Conservation (phyloP, 306 rosid genomes). For the Rosa persica region DNA sequence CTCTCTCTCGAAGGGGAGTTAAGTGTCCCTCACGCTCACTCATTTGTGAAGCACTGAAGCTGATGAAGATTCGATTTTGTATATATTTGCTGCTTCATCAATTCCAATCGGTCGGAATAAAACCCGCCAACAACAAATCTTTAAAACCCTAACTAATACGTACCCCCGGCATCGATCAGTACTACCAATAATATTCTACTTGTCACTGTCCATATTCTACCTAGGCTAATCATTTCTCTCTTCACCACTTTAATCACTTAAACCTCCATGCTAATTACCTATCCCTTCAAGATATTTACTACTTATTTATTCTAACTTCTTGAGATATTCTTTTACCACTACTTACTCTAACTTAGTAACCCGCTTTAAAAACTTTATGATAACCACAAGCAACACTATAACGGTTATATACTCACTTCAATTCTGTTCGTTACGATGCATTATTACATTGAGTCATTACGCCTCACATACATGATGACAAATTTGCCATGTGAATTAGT, state of each 20-base stretch:
- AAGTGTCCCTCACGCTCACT: conserved; percentile 8
- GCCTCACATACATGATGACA: too few species aligned
- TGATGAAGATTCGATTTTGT: conserved; percentile 34
- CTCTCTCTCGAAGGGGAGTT: background rate
- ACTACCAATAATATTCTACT: conserved; percentile 9
- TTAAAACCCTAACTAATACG: conserved; percentile 28
- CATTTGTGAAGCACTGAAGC: conserved; percentile 24
- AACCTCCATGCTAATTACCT: background rate
- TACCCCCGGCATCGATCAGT: conserved; percentile 12
- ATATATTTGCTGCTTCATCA: conserved; percentile 29
- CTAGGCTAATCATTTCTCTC: background rate
- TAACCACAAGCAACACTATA: background rate
- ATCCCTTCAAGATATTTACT: background rate
- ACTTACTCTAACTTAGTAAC: background rate
- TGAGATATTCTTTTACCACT: too few species aligned
- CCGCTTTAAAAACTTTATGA: too few species aligned
- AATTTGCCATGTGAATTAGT: too few species aligned
- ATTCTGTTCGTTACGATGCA: too few species aligned
- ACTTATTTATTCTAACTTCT: background rate
- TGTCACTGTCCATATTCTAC: conserved; percentile 27
- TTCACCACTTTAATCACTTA: background rate
- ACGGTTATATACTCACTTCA: too few species aligned
- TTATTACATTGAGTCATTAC: too few species aligned
- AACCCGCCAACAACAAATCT: conserved; percentile 51
- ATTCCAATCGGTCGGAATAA: conserved; percentile 69